Percentiles rank a stretch among this genome's conserved stretches.
These are phyloP conservation scores for Magnolia changhungtana DNA, from an alignment of 164 flowering plant genomes.

Conservation along the genomic window DNA sequence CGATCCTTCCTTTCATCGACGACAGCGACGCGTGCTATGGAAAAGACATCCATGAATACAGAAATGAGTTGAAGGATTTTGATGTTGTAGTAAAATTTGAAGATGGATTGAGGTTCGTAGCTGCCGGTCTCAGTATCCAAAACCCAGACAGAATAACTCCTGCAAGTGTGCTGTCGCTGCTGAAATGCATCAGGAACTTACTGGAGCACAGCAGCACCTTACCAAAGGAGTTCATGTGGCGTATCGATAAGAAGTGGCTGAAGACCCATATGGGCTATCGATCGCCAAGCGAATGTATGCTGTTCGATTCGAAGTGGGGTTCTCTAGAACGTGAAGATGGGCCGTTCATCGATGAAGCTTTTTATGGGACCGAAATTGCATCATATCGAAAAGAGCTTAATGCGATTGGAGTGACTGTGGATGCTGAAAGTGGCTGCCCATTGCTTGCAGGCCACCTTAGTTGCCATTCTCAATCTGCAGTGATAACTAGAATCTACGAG, in stretches of 20 bases:
- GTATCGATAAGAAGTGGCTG: conserved; percentile 40
- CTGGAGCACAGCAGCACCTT: conserved; percentile 5
- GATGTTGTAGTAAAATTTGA: conserved; percentile 20
- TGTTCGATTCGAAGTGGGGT: conserved; percentile 39
- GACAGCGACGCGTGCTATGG: conserved; percentile 15
- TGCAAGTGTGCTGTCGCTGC: conserved; percentile 8
- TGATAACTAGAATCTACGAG: conserved; percentile 42
- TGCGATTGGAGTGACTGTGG: conserved; percentile 44
- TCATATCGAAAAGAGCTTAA: conserved; percentile 41
- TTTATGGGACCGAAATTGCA: conserved; percentile 41
- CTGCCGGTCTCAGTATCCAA: conserved; percentile 10
- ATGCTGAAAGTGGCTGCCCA: conserved; percentile 28
- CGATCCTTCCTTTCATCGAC: conserved; percentile 27
- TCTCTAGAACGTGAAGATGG: conserved; percentile 44
- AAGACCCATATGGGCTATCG: conserved; percentile 50
- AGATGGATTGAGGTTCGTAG: conserved; percentile 21
- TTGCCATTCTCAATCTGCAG: conserved; percentile 25
- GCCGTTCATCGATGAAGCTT: conserved; percentile 60
- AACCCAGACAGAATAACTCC: conserved; percentile 12
- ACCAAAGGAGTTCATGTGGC: conserved; percentile 22
- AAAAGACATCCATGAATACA: conserved; percentile 11
- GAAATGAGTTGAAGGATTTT: conserved; percentile 20
- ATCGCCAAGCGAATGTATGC: conserved; percentile 39
- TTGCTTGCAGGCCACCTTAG: conserved; percentile 38
- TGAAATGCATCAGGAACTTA: conserved; percentile 13